Conservation (phyloP, 345 rosid species). For the Ceriops zippeliana region DNA sequence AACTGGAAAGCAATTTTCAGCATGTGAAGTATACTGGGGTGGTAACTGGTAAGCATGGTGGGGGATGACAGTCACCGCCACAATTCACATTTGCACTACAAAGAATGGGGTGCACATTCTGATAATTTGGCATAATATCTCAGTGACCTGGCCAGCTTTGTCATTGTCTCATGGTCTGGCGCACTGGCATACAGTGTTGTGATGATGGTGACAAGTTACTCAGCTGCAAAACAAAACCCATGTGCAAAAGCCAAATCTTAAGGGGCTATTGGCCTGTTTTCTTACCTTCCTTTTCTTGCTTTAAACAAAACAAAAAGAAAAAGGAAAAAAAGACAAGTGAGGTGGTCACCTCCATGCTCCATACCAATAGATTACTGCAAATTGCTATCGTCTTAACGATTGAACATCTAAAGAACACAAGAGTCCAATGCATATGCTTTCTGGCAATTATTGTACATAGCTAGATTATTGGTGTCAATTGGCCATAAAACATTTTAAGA, state of each 20-base stretch:
- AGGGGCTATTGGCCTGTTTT: constrained; percentile 7
- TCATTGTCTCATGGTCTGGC: constrained; percentile 8
- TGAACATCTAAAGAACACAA: no score
- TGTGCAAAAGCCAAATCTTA: constrained; percentile 37
- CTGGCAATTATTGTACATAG: no score
- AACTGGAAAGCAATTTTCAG: neutral
- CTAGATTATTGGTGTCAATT: no score
- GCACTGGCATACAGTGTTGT: constrained; percentile 4
- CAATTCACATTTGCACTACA: neutral
- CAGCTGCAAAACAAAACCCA: constrained; percentile 19
- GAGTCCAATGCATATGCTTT: no score
- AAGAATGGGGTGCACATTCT: neutral
- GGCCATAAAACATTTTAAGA: no score
- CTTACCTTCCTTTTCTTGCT: neutral
- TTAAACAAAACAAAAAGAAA: no score
- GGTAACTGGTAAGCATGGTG: neutral
- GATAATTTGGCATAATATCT: constrained; percentile 6
- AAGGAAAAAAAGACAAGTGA: no score
- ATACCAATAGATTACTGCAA: no score
- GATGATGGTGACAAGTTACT: constrained; percentile 22
- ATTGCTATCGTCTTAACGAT: no score
- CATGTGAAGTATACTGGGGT: no score
- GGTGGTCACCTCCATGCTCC: no score
- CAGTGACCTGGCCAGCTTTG: constrained; percentile 16
- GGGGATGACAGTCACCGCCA: constrained; percentile 8